Evolutionary conservation across 2,329 filamentous ascomycete species (phyloP), one percentile per base, ranked within the genome.

Genomic region (Apiospora kogelbergensis): DNA sequence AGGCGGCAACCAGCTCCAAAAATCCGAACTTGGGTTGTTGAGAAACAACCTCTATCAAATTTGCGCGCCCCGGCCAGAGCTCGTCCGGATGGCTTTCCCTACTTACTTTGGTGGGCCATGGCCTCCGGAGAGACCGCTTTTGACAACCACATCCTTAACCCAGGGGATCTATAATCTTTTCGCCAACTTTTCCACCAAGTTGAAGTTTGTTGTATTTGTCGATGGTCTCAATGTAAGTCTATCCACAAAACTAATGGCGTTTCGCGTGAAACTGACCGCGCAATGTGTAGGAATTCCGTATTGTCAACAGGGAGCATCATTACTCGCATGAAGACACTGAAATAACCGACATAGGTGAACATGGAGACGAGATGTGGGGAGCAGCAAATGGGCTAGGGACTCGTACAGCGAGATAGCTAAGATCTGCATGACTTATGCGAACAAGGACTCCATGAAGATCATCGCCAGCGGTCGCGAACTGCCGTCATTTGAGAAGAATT

Each of bases 281-380:
- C 53, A n/a, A 37, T 37, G 30, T 60, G 17, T 60, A 60, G 53
- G 76, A 78, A 60, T 78, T 78, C 57, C 76, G 76, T 26, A 76
- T 77, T 48, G 76, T 77, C 74, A 76, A 77, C 33, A 75, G 76
- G 37, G 76, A 77, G 63, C 76, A 77, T 63, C 75, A 77, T 45
- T 77, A 78, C 67, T 75, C 77, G 30, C 73, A 73, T 6, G 70
- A 70, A 17, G 74, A 77, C 41, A 73, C 77, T 26, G 76, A 77
- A 22, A 70, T 77, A 24, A 72, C 72, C 33, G 76, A 77, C 41
- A 73, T 74, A 65, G 74, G 72, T 57, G 75, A 76, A 26, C 68
- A 72, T 6, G 76, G 76, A 1, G 76, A 78, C 42, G 74, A 76
- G 53, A 72, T 73, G 17, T 76, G 75, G 76, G 76, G 3, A 73